A percentile compares a stretch with the other conserved stretches of the same genome.
These are phyloP conservation scores for Xylaria sp. DNA, from an alignment of 2,329 filamentous ascomycete genomes.

Conservation along the genomic window DNA sequence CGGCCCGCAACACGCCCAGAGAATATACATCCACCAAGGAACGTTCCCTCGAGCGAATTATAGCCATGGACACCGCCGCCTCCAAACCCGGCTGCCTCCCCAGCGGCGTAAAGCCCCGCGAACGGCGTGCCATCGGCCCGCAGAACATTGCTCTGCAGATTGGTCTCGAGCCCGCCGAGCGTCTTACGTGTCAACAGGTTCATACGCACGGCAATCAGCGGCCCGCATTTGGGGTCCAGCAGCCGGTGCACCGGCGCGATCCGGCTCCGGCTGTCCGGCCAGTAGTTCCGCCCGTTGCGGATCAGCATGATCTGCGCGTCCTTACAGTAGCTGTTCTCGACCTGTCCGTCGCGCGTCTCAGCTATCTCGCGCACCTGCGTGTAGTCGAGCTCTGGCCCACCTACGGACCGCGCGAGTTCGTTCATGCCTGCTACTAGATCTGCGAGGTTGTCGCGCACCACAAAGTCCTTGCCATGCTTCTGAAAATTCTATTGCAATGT, in stretches of 20 bases:
- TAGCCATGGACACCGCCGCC: constrained; percentile 68
- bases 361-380: constrained; percentile 53
- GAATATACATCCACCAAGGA: constrained; percentile 67
- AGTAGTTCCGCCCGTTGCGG: constrained; percentile 60
- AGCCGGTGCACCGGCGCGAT: constrained; percentile 60
- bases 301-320: constrained; percentile 68
- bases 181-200: constrained; percentile 67
- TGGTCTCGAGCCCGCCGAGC: constrained; percentile 64
- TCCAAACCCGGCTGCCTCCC: constrained; percentile 65
- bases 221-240: constrained; percentile 59
- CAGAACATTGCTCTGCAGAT: constrained; percentile 62
- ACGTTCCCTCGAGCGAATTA: constrained; percentile 66
- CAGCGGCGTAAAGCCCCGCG: constrained; percentile 63
- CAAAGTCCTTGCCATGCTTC: constrained; percentile 63
- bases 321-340: constrained; percentile 62
- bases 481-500: too few relatives aligned
- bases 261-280: constrained; percentile 57
- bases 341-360: constrained; percentile 60
- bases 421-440: constrained; percentile 66
- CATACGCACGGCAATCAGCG: constrained; percentile 64
- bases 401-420: constrained; percentile 52
- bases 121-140: constrained; percentile 54
- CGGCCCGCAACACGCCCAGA: constrained; percentile 62
- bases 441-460: constrained; percentile 60
- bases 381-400: constrained; percentile 55